These are phyloP conservation scores for Leptographium galeiforme DNA, from an alignment of 2,329 filamentous ascomycete genomes.

Conservation along the genomic window DNA sequence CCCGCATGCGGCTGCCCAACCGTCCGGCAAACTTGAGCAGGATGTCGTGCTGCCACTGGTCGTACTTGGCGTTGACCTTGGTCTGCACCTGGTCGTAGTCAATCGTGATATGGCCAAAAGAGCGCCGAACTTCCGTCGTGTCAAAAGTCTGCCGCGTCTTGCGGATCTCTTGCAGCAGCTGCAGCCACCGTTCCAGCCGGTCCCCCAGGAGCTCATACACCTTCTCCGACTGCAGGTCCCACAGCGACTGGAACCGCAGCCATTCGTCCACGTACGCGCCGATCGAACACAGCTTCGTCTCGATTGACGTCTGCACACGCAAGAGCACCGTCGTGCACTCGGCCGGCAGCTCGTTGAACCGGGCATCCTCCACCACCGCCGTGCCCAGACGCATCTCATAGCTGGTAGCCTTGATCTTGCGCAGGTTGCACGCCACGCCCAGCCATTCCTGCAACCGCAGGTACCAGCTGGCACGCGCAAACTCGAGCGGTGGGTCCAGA, in stretches of 20 bases:
- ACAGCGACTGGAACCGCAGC: slow-evolving; percentile 96
- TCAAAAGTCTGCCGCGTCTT: slow-evolving; percentile 95
- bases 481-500: slow-evolving; percentile 84
- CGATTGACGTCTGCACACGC: slow-evolving; percentile 69
- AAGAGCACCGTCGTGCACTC: slow-evolving; percentile 69
- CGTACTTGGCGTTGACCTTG: slow-evolving; percentile 97
- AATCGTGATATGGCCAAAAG: slow-evolving; percentile 87
- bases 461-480: slow-evolving; percentile 86
- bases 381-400: slow-evolving; percentile 82
- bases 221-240: slow-evolving; percentile 93
- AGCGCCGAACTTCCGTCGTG: slow-evolving; percentile 83
- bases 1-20: slow-evolving; percentile 78
- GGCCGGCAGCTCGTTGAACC: slow-evolving; percentile 74
- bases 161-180: slow-evolving; percentile 90
- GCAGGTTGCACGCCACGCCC: slow-evolving; percentile 79
- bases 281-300: slow-evolving; percentile 69
- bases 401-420: slow-evolving; percentile 85
- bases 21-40: slow-evolving; percentile 83
- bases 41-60: slow-evolving; percentile 98
- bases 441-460: slow-evolving; percentile 88
- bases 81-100: slow-evolving; percentile 98
- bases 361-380: slow-evolving; percentile 46
- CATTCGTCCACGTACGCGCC: slow-evolving; percentile 88
- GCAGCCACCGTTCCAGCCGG: slow-evolving; percentile 82
- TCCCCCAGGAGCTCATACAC: slow-evolving; percentile 88